Evolutionary conservation across 768 basidiomycete genomes (phyloP), one percentile per base, ranked within the genome.

Genomic region (Podaxis sp.): DNA sequence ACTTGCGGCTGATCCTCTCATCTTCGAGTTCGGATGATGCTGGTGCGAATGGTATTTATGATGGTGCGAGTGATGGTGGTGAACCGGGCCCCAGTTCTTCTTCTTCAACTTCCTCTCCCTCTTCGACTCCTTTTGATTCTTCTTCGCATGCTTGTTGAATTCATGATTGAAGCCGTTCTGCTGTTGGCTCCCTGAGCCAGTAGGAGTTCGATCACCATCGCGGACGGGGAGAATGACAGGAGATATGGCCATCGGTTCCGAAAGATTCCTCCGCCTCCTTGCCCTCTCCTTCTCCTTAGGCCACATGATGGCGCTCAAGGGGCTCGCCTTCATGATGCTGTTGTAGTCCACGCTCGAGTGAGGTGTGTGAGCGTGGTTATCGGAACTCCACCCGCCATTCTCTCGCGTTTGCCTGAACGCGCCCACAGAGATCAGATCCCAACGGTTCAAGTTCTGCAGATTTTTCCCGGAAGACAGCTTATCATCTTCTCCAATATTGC

Each of bases 351-450:
- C 75, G 59, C 73, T 76, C 25, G 76, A 68, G 22, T 60, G 71
- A 47, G 72, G 64, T 2, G 71, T 71, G 38, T 41, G 70, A 2
- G 59, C 52, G 55, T 66, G 64, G 13, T 69, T 69, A 17, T 79
- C 79, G 6, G 79, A 78, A 12, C 69, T 73, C 73, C 77, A 79
- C 8, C 75, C 73, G 29, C 60, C 65, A 61, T 63, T 61, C 66
- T 71, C 69, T 46, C 85, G 79, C 5, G 85, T 86, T 51, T 87
- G 83, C 33, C 89, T 83, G 79, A 91, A 91, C 12, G 90, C 86
- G 57, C 82, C 82, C 62, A 91, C 85, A 6, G 90, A 86, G 54
- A 92, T 84, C 43, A 82, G 77, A 64, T 91, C 90, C 91, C 91
- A 93, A 7, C 90, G 80, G 55, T 75, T 83, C 25, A 90, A 77